phyloP scores from a whole-genome alignment of 2,329 filamentous ascomycete genomes.

The Kalaharituber pfeilii region DNA sequence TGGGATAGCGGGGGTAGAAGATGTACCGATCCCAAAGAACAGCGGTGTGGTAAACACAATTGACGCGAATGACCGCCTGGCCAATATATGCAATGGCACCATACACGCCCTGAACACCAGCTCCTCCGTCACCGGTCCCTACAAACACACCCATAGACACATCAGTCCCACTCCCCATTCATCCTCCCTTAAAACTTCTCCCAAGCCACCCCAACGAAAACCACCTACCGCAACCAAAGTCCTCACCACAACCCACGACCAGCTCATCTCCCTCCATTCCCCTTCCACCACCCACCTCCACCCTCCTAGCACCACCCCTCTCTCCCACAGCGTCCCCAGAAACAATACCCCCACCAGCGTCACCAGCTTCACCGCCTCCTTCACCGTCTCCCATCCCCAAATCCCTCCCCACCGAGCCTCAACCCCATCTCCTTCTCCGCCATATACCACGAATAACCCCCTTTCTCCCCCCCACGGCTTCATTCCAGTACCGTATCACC shows the following conservation, averaged over 20 bases:
- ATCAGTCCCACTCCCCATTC: slow-evolving; percentile 62
- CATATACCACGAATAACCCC: neutral
- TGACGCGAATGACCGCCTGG: slow-evolving; percentile 34
- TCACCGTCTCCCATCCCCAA: neutral
- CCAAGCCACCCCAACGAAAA: slow-evolving; percentile 11
- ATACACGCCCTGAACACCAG: slow-evolving; percentile 79
- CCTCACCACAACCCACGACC: slow-evolving; percentile 66
- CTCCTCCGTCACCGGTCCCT: slow-evolving; percentile 83
- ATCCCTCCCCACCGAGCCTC: neutral
- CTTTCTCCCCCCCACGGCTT: neutral
- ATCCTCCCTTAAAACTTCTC: no score
- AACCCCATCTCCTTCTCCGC: neutral
- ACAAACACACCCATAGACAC: slow-evolving; percentile 74
- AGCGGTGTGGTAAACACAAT: slow-evolving; percentile 22
- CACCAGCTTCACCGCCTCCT: slow-evolving; percentile 36
- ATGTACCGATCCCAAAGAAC: slow-evolving; percentile 22
- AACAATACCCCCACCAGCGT: slow-evolving; percentile 67
- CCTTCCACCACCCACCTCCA: slow-evolving; percentile 31
- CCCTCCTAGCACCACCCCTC: slow-evolving; percentile 23
- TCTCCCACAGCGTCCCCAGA: slow-evolving; percentile 66
- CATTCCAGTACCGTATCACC: neutral
- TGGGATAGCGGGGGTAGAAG: neutral
- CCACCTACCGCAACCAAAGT: slow-evolving; percentile 64
- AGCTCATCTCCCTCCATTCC: slow-evolving; percentile 32
- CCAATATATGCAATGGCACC: slow-evolving; percentile 62